phyloP scores from a whole-genome alignment of 805 yeast species.

The Ogataea minuta region DNA sequence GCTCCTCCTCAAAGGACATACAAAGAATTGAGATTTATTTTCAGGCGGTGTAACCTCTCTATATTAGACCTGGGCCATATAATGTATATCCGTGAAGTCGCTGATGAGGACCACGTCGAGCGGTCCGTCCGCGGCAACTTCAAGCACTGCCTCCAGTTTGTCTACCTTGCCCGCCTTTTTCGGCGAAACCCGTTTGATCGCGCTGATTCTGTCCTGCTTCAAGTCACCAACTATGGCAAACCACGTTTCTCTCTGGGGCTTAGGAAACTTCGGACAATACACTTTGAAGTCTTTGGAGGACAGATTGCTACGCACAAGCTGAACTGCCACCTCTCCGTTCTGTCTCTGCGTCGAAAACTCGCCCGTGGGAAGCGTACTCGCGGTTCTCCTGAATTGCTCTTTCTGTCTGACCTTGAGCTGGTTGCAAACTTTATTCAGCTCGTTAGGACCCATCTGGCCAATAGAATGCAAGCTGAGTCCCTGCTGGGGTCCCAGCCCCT shows the following conservation, averaged over 20 bases:
- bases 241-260: constrained; percentile 93
- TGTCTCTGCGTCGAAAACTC: constrained; percentile 36
- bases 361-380: constrained; percentile 63
- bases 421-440: constrained; percentile 36
- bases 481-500: not conserved
- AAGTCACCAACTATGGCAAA: constrained; percentile 62
- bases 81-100: constrained; percentile 61
- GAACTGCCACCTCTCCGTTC: constrained; percentile 39
- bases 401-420: constrained; percentile 42
- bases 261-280: constrained; percentile 80
- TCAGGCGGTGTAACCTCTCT: constrained; percentile 1
- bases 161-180: constrained; percentile 35
- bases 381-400: constrained; percentile 51
- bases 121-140: constrained; percentile 16
- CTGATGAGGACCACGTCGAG: constrained; percentile 52
- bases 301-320: constrained; percentile 51
- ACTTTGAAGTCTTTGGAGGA: constrained; percentile 62
- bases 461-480: constrained; percentile 37
- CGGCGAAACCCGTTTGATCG: constrained; percentile 78
- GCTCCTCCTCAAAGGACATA: constrained; percentile 9
- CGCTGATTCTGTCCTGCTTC: constrained; percentile 50
- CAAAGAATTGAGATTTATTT: not conserved
- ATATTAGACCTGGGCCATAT: constrained; percentile 11
- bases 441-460: constrained; percentile 41
- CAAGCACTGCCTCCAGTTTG: constrained; percentile 24